phyloP scores from a whole-genome alignment of 345 rosid genomes.

The Lepidium africanum region DNA sequence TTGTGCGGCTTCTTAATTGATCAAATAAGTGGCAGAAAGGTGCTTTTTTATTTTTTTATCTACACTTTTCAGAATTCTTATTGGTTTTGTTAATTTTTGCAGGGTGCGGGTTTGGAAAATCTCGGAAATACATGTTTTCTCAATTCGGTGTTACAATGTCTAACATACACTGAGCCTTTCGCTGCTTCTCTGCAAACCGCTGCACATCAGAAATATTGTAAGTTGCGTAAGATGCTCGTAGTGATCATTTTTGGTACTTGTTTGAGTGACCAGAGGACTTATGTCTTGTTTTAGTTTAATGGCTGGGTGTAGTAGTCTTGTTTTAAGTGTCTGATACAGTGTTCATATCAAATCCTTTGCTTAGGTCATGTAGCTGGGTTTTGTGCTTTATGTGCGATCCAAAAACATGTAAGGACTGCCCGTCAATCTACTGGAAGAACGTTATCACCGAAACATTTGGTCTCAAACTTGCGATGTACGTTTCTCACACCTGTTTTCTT shows the following conservation, averaged over 20 bases:
- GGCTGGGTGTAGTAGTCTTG: background rate
- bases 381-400: slow-evolving; percentile 96
- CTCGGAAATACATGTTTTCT: slow-evolving; percentile 98
- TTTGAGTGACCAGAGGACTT: background rate
- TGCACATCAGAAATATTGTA: slow-evolving; percentile 71
- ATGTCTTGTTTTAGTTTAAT: background rate
- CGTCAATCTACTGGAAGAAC: slow-evolving; percentile 64
- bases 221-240: slow-evolving; percentile 25
- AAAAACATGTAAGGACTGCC: slow-evolving; percentile 84
- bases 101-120: slow-evolving; percentile 97
- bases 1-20: background rate
- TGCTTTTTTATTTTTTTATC: background rate
- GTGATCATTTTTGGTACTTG: background rate
- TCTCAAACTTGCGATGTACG: slow-evolving; percentile 89
- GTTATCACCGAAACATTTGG: slow-evolving; percentile 76
- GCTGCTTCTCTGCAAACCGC: slow-evolving; percentile 85
- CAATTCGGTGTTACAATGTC: slow-evolving; percentile 88
- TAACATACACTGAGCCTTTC: slow-evolving; percentile 91
- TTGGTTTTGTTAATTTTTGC: slow-evolving; percentile 11
- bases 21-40: background rate
- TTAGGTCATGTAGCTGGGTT: slow-evolving; percentile 89
- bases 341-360: slow-evolving; percentile 22
- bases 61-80: background rate
- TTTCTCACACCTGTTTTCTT: slow-evolving; percentile 23
- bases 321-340: background rate